Conservation (phyloP, 2,329 filamentous ascomycete genomes). For the Clarireedia hainanense region DNA sequence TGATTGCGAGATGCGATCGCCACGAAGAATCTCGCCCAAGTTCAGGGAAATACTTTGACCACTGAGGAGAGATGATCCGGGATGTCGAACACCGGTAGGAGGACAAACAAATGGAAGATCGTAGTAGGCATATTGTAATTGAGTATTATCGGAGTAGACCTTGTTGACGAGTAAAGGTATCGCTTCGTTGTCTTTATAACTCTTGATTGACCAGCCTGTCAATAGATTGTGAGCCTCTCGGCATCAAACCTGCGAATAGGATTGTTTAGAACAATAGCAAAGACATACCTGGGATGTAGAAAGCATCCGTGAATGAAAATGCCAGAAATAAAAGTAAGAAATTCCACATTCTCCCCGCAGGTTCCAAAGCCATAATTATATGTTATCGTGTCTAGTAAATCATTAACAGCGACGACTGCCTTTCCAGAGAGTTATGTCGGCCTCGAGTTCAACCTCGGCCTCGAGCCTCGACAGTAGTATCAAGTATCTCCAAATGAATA, state of each 20-base stretch:
- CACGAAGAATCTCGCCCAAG: constrained; percentile 77
- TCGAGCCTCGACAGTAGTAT: background rate
- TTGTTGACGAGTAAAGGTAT: constrained; percentile 89
- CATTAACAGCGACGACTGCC: background rate
- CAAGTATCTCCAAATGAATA: too few species aligned
- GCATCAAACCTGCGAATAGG: background rate
- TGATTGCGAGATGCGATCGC: constrained; percentile 76
- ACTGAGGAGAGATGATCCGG: constrained; percentile 61
- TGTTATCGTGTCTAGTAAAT: constrained; percentile 12
- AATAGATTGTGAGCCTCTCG: background rate
- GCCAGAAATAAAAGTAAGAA: constrained; percentile 41
- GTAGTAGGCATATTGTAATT: constrained; percentile 87
- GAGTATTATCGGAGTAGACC: constrained; percentile 80
- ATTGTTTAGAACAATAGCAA: background rate
- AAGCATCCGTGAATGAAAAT: constrained; percentile 51
- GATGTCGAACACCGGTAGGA: constrained; percentile 58
- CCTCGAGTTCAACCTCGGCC: background rate
- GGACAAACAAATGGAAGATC: constrained; percentile 84
- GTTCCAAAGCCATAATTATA: constrained; percentile 17
- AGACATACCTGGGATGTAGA: constrained; percentile 74
- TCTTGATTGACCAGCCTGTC: constrained; percentile 73
- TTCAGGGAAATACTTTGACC: constrained; percentile 76
- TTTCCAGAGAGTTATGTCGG: background rate
- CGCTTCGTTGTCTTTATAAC: constrained; percentile 66
- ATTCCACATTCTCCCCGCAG: constrained; percentile 31